Percentiles rank a stretch among this genome's conserved stretches.
phyloP scores from a whole-genome alignment of 257 asterid species.

The Solanum boliviense region DNA sequence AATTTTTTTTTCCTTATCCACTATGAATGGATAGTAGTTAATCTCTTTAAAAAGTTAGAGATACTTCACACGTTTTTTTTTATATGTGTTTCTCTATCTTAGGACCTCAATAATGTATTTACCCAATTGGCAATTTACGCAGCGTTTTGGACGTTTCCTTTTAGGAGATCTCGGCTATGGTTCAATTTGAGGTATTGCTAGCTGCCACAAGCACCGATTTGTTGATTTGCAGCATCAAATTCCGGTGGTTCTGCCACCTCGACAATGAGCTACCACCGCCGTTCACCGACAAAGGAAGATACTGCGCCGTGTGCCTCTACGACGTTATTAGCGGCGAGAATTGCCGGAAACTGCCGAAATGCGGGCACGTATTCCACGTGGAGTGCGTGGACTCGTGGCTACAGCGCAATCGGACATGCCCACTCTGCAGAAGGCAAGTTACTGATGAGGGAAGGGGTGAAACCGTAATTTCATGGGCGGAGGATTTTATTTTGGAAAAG shows the following conservation, averaged over 20 bases:
- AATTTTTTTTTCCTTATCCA: too few relatives aligned
- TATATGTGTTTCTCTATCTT: too few relatives aligned
- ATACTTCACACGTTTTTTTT: too few relatives aligned
- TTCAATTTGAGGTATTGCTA: neutral
- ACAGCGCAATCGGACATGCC: slow-evolving; percentile 21
- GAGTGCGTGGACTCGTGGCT: slow-evolving; percentile 31
- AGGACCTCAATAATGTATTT: too few relatives aligned
- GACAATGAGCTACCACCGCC: neutral
- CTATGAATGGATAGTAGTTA: too few relatives aligned
- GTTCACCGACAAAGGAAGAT: neutral
- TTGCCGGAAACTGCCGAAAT: slow-evolving; percentile 20
- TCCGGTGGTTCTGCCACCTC: neutral
- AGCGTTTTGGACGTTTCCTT: too few relatives aligned
- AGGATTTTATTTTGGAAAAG: neutral
- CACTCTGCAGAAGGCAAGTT: slow-evolving; percentile 25
- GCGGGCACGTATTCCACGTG: slow-evolving; percentile 25
- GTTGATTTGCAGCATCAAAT: neutral
- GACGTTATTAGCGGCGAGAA: slow-evolving; percentile 18
- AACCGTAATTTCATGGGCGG: neutral
- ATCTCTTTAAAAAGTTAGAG: too few relatives aligned
- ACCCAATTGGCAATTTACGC: too few relatives aligned
- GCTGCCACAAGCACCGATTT: neutral
- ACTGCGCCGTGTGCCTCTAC: slow-evolving; percentile 30
- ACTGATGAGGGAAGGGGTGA: neutral
- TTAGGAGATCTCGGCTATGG: neutral